Percentiles rank a stretch among this genome's conserved stretches.
Evolutionary conservation across 164 flowering plant genomes (phyloP).

Genomic region (Tetracentron sinense): DNA sequence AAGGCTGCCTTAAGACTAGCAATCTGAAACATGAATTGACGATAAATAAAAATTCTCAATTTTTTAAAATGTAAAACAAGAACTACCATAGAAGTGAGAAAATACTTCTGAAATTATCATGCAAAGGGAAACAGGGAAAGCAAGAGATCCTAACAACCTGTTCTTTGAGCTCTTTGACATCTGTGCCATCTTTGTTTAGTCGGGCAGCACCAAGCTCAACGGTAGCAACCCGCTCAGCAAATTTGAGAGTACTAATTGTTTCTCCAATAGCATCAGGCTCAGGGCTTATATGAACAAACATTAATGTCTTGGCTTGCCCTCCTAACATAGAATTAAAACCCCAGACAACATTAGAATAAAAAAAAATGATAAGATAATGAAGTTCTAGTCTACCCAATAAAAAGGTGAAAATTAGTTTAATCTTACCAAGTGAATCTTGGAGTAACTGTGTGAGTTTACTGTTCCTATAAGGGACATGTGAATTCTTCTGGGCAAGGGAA

Average conservation of each 20-base stretch:
- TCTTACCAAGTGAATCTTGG: too few relatives aligned
- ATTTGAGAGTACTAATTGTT: slow-evolving; percentile 70
- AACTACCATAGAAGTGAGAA: too few relatives aligned
- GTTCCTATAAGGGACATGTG: too few relatives aligned
- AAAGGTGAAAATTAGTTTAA: too few relatives aligned
- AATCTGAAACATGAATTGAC: slow-evolving; percentile 23
- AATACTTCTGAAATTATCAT: neutral
- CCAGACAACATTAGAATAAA: too few relatives aligned
- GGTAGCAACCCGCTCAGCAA: slow-evolving; percentile 76
- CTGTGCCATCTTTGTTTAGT: slow-evolving; percentile 54
- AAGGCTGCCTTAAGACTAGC: slow-evolving; percentile 56
- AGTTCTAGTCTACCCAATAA: too few relatives aligned
- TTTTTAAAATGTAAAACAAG: neutral
- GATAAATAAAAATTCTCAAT: too few relatives aligned
- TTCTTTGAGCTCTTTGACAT: slow-evolving; percentile 68
- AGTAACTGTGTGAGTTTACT: too few relatives aligned
- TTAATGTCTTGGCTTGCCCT: slow-evolving; percentile 69
- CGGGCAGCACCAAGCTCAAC: slow-evolving; percentile 79
- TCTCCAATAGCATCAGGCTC: slow-evolving; percentile 67
- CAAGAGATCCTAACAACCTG: slow-evolving; percentile 39
- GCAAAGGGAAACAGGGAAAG: neutral
- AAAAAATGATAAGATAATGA: too few relatives aligned
- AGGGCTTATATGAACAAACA: slow-evolving; percentile 71
- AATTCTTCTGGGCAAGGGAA: too few relatives aligned
- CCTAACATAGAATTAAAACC: slow-evolving; percentile 25